Base-by-base conservation (phyloP, 2,329 filamentous ascomycete species). In the Aspergillus glaucus region DNA sequence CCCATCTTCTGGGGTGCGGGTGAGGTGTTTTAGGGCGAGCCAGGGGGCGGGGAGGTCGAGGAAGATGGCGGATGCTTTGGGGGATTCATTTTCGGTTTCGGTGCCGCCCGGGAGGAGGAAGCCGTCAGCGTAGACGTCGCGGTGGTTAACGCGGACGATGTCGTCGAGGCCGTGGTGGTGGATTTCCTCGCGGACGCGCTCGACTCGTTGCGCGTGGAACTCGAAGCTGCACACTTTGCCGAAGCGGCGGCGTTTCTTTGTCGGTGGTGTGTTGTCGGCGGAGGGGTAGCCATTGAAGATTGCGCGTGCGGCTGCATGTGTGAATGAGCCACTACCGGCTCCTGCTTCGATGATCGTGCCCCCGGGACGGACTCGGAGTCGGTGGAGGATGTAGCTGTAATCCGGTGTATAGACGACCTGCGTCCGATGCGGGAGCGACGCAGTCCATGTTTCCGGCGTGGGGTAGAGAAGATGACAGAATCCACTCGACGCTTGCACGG, bases 361-460 rank as follows among this genome's bases (percentile, higher is more conserved):
- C 9, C 75, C 75, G 0, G 75, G 72, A 19, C 72, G 64, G 22
- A 65, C 75, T 46, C 73, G 67, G 45, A 77, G 63, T 28, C 73
- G 64, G 54, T 77, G 74, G 47, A 78, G 62, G 34, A 78, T 71
- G 52, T 76, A 78, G 61, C 74, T 77, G 64, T 77, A 77, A 55
- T 78, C 75, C 3, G 75, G 74, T 19, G 75, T 76, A 53, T 78
- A 78, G 52, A 78, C 75, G 32, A 78, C 74, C 57, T 78, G 75
- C 7, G 75, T 78, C 28, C 75, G 67, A 56, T 78, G 75, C 2
- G 75, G 75, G 36, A 78, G 65, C n/a, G 71, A 73, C 9, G 69
- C 61, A 8, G 75, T 78, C 75, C 75, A 78, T 8, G 68, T 67
- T 52, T 78, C 75, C 8, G 75, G 74, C 0, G 75, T 78, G 4